Base-by-base conservation (phyloP, 768 basidiomycete species). In the Leucocoprinus leucothites region DNA sequence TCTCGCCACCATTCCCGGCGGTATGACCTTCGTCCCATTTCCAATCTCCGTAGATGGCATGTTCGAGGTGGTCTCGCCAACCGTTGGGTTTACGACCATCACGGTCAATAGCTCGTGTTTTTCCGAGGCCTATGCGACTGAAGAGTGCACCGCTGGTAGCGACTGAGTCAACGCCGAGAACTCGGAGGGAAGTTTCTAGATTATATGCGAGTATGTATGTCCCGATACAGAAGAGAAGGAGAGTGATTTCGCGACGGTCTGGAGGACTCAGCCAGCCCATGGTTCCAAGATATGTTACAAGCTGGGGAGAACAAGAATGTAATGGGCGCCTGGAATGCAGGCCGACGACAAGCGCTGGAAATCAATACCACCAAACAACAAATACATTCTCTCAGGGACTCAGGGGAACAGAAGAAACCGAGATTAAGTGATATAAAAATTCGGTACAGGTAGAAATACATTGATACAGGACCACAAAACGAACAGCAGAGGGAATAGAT, bases 181-280 rank as follows among this genome's bases (percentile, higher is more conserved):
- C 70, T 41, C 76, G 74, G 5, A 90, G 70, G 0, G 87, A 83
- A 2, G 76, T 67, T 67, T 90, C 86, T 57, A 91, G 70, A 69
- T 93, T 89, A 66, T 86, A 89, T 36, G 89, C 80, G 43, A 94
- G 67, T 25, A 87, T 69, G 64, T 92, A 89, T 48, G 82, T 69
- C 14, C 81, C 73, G 28, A 90, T 66, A 9, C 85, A 81, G 61
- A 87, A 81, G 34, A 91, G 71, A 57, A 89, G 63, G 61, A 94
- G 79, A 9, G 82, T 75, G 28, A 87, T 61, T 69, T 94, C 93
- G 59, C 91, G 82, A 60, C 86, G 80, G 46, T 80, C 87, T 9
- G 87, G 91, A 49, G 83, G 81, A 2, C 82, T 75, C 41, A 72
- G 68, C 86, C 87, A 89, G 54, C 74, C 70, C 84, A 85, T 86